A percentile compares a stretch with the other conserved stretches of the same genome.
Evolutionary conservation across 345 rosid genomes (phyloP).

Genomic region (Bruguiera sexangula): DNA sequence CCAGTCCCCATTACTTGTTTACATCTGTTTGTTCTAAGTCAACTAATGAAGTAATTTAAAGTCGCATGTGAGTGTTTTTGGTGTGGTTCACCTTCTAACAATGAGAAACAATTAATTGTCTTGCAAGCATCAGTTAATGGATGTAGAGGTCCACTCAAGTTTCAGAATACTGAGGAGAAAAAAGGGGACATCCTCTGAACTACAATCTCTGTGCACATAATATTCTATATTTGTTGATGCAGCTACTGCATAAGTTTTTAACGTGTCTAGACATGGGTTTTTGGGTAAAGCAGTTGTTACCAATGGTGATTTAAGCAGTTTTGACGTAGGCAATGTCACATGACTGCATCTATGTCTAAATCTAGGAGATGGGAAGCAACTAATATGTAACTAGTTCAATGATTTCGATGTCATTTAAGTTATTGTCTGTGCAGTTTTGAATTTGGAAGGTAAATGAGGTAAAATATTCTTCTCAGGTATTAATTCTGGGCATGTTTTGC

Average conservation of each 20-base stretch:
- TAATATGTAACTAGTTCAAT: neutral
- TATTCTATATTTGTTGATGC: neutral
- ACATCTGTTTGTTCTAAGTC: neutral
- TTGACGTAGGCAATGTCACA: neutral
- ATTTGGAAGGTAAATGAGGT: neutral
- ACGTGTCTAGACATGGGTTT: neutral
- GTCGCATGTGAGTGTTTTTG: neutral
- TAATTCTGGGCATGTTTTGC: neutral
- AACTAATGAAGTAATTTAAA: neutral
- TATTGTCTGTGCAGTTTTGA: neutral
- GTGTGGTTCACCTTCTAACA: neutral
- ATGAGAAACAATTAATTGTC: neutral
- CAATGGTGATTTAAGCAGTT: neutral
- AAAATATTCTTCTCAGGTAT: neutral
- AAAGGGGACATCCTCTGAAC: too few species aligned
- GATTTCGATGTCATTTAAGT: neutral
- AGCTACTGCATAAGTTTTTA: neutral
- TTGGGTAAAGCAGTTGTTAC: neutral
- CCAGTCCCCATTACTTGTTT: neutral
- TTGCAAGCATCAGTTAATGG: neutral
- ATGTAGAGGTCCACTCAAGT: neutral
- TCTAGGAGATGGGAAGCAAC: too few species aligned
- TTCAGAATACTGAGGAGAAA: neutral
- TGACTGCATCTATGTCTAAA: too few species aligned
- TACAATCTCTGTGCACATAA: too few species aligned